phyloP scores from a whole-genome alignment of 1,139 yeast genomes.

The Meyerozyma elateridarum region DNA sequence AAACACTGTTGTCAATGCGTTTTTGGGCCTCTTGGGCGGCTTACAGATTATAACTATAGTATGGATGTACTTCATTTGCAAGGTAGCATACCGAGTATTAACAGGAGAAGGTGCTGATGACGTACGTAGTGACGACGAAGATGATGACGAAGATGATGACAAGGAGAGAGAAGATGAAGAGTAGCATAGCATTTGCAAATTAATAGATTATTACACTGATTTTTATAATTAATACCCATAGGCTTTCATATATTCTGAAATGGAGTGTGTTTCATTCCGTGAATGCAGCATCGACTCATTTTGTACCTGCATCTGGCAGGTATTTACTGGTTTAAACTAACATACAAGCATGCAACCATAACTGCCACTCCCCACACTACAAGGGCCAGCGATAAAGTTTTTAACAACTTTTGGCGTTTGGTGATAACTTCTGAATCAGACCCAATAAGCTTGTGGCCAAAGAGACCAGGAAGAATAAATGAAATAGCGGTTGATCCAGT shows the following conservation, averaged over 20 bases:
- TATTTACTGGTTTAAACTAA: conserved; percentile 11
- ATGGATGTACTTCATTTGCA: conserved; percentile 73
- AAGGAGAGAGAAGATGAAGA: conserved; percentile 9
- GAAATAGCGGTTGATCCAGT: conserved; percentile 94
- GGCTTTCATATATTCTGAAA: background rate
- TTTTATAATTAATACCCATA: background rate
- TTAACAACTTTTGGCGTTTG: conserved; percentile 5
- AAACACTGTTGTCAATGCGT: conserved; percentile 43
- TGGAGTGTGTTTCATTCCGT: background rate
- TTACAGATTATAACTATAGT: conserved; percentile 62
- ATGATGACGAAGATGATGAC: conserved; percentile 30
- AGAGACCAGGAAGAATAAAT: conserved; percentile 86
- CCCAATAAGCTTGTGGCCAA: conserved; percentile 48
- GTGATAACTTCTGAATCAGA: conserved; percentile 16
- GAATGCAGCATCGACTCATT: conserved; percentile 1
- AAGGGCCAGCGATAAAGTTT: conserved; percentile 8
- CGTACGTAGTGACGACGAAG: conserved; percentile 74
- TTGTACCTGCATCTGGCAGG: too few species aligned
- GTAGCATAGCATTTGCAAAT: conserved; percentile 5
- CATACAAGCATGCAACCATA: conserved; percentile 14
- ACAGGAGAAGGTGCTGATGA: conserved; percentile 76
- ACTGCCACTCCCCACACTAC: conserved; percentile 14
- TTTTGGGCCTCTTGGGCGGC: conserved; percentile 55
- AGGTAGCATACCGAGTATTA: conserved; percentile 65
- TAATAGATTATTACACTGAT: background rate